Base-by-base conservation (phyloP, 1,284 basidiomycete genomes). In the Fomitiporia mediterranea region DNA sequence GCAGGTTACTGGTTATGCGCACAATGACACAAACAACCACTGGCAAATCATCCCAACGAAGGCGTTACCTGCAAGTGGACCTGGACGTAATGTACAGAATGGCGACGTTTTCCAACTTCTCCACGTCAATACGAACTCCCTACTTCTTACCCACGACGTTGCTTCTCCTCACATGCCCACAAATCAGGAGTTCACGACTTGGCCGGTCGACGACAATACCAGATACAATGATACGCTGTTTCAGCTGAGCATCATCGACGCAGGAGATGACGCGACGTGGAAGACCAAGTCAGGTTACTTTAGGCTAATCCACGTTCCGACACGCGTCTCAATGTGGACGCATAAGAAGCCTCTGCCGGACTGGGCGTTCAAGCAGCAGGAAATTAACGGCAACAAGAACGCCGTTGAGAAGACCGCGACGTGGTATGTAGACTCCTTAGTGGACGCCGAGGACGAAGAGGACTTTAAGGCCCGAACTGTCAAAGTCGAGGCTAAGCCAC, bases 341-440 rank as follows among this genome's bases (percentile, higher is more conserved):
- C 91, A 96, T 67, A 65, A 80, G 9, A 82, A 86, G 54, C 80
- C 84, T 47, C 77, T 99, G 9, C 97, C 97, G 0, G 94, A 95
- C 1, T 99, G 97, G 97, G 97, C 86, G 0, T 95, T 87, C 77
- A 89, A 89, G 66, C 97, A 99, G 71, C 94, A 98, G 67, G 97
- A 99, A 68, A 84, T 99, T 63, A 99, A 99, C 66, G 97, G 97
- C 0, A 95, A 98, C 76, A 99, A 98, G 79, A 94, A 91, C 58
- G 76, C 87, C 4, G 72, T 78, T 21, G 97, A 98, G 61, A 87
- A 84, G 68, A 84, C 84, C 9, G 87, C 89, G 1, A 80, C 84
- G 21, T 99, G 97, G 97, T 90, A 81, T 69, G 86, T 91, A 13
- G 86, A 97, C 63, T 83, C 92, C 38, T 86, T 99, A 55, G 70